phyloP scores from a whole-genome alignment of 2,329 filamentous ascomycete genomes.

The Pyrenophora seminiperda region DNA sequence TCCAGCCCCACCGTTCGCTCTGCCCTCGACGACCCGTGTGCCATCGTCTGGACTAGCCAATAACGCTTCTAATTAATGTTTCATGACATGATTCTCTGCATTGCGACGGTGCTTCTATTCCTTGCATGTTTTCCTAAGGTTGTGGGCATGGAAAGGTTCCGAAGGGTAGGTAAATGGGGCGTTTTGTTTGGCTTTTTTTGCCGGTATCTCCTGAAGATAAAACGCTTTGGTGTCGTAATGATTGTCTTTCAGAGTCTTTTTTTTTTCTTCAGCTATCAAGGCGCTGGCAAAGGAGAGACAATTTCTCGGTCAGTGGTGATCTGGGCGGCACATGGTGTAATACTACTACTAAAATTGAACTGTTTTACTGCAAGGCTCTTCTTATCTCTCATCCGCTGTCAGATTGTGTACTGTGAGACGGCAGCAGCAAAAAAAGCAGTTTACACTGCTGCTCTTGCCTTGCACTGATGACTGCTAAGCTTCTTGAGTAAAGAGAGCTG shows the following conservation, averaged over 20 bases:
- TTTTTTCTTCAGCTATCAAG: neutral
- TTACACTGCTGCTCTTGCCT: too few species aligned
- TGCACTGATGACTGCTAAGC: too few species aligned
- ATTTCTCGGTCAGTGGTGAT: too few species aligned
- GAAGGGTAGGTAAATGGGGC: constrained; percentile 7
- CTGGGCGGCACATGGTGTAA: too few species aligned
- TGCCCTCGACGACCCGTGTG: constrained; percentile 25
- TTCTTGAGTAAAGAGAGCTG: too few species aligned
- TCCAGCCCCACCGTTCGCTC: constrained; percentile 35
- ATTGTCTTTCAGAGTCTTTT: neutral
- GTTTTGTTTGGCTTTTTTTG: constrained; percentile 8
- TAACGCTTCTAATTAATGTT: constrained; percentile 24
- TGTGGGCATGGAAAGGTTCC: constrained; percentile 5
- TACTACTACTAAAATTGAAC: too few species aligned
- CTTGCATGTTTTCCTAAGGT: constrained; percentile 16
- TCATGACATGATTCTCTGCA: constrained; percentile 31
- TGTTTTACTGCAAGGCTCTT: too few species aligned
- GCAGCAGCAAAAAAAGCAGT: too few species aligned
- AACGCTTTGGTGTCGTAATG: constrained; percentile 10
- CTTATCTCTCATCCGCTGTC: too few species aligned
- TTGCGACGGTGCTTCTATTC: constrained; percentile 34
- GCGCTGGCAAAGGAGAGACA: too few species aligned
- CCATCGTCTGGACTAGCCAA: constrained; percentile 21
- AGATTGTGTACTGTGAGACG: too few species aligned
- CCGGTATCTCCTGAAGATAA: constrained; percentile 5